Evolutionary conservation across 371 early-diverging fungal genomes (phyloP), one percentile per base, ranked within the genome.

Genomic region (Mortierella sp.): DNA sequence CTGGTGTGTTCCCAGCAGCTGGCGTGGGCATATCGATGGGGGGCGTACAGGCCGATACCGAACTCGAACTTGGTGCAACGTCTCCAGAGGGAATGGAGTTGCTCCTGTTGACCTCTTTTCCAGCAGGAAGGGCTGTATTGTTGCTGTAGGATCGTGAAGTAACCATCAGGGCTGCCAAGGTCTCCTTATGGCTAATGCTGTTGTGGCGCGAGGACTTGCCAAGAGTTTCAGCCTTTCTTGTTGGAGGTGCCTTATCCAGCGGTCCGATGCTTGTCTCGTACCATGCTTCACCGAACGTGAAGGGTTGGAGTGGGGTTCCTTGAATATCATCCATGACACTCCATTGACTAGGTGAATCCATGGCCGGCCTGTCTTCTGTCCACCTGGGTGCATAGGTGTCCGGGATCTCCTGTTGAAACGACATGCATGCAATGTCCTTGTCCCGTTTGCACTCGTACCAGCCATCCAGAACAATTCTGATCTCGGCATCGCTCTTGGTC

Each of bases 391-490:
- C 72, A 24, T 54, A 73, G 1, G 76, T 28, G 21, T 77, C 80
- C 10, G 79, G 31, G 14, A 70, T 60, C 47, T 78, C 75, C 47
- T 82, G 80, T 55, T 82, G 87, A 31, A 77, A 80, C 3, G 78
- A 78, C 54, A 75, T 38, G 9, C 73, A 86, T 14, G 80, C 76
- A 57, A 80, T 71, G 21, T 86, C 86, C 45, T 78, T 80, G 52
- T 86, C 87, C 24, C 82, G 68, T 57, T 86, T 86, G 76, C 82
- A 80, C 60, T 86, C 87, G 21, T 86, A 82, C 87, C 87, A 86
- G n/a, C 87, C 87, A 73, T 86, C 87, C n/a, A 86, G 58, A 3
- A 86, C 73, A n/a, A 86, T 82, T 11, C 78, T 77, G 11, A 86
- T 86, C 50, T 86, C 82, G 19, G 82, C 73, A 77, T 86, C 87